Evolutionary conservation across 2,329 filamentous ascomycete genomes (phyloP), one percentile per base, ranked within the genome.

Genomic region (Exophiala bonariae): DNA sequence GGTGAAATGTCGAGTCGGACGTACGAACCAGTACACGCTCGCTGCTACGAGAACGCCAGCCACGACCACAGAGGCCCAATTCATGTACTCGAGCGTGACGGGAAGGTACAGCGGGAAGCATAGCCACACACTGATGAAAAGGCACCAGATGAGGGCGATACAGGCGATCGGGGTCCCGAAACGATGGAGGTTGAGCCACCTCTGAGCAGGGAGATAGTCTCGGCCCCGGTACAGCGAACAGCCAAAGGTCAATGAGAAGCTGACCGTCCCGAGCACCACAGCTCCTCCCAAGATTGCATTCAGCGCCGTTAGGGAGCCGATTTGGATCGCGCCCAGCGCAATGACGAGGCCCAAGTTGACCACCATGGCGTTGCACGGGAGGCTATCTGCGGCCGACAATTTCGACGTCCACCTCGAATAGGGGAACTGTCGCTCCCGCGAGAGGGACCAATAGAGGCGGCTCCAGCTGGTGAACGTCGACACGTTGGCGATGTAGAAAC

Each of bases 71-170:
- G 14, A 40, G 7, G 37, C 23, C 37, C 37, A 76, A 30, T 76
- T 77, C 70, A 77, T 76, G 9, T 66, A 72, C 22, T 68, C 62
- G 0, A 65, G 41, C 1, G 68, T 70, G 0, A 73, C 67, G 0
- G 71, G 74, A 56, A 69, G 60, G 0, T 57, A 42, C 1, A 63
- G 63, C 1, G 72, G 74, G 22, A 77, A 74, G 0, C 64, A 72
- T 52, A 73, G 72, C 34, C 77, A 74, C 1, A 75, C 49, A 26
- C 73, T 67, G 0, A 70, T 69, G 6, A 77, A 49, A 0, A 64
- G 34, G 16, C 76, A 65, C 71, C 73, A 79, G 2, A 66, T 44
- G 13, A 71, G 59, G 0, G 71, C 65, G 7, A 40, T 10, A 7
- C 7, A 18, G 19, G 22, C 22, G 3, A 75, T 44, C 0, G 65